Evolutionary conservation across 345 rosid genomes (phyloP), one percentile per base, ranked within the genome.

Genomic region (Acer campestre): DNA sequence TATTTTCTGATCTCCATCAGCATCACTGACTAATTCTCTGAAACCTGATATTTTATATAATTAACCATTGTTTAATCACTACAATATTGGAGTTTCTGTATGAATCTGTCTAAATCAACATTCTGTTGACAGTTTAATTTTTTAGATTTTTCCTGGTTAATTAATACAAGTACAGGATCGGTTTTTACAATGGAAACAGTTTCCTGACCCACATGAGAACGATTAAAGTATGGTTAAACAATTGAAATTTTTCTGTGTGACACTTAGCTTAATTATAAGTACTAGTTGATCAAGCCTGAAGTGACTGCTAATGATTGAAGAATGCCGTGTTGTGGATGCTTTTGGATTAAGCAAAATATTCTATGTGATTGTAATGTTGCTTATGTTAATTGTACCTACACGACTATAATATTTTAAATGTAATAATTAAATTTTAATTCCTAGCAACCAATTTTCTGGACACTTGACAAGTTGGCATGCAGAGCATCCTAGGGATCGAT

Each of bases 271-370:
- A 35, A 27, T 7, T 10, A 49, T n/a, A 42, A 65, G 12, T 18
- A 12, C 29, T 29, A 31, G 35, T 22, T 51, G 35, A 49, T 20
- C 20, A 35, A 35, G 38, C 38, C 38, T 42, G 10, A 42, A 51
- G 22, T 51, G 48, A 31, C 64, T 31, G 67, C 17, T 9, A 63
- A 12, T 63, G 40, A 27, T 29, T 25, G 53, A 27, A 35, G 49
- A 63, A 29, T 29, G 62, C 11, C 27, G 25, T 35, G 38, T 35
- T 35, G 35, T 59, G 22, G 61, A 49, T 7, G 49, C 62, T 51
- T 75, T 75, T 65, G 70, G 49, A 75, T 31, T 65, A 48, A 75
- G 70, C 70, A 17, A 12, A n/a, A 10, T n/a, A n/a, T 3, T 18
- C 62, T 29, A 38, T 75, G 62, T 75, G 63, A 27, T 64, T 49